A percentile compares a stretch with the other conserved stretches of the same genome.
Evolutionary conservation across 176 grass and related monocot genomes (phyloP).

Genomic region (Olyra latifolia): DNA sequence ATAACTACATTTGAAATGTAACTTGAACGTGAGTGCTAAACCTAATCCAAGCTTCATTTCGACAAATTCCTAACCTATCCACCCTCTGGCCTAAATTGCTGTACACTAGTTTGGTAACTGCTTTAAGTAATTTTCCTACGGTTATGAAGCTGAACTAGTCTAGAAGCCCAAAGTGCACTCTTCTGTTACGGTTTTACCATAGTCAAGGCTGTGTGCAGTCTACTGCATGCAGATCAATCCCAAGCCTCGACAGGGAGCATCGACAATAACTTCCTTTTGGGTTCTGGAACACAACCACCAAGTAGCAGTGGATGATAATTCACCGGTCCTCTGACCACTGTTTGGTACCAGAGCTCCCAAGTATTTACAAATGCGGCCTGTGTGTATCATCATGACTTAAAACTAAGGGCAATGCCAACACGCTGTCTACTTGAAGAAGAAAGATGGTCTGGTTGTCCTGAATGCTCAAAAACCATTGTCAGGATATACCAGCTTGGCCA

Average conservation of each 20-base stretch:
- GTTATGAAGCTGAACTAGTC: constrained; percentile 23
- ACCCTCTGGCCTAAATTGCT: constrained; percentile 21
- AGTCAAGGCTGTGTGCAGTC: neutral
- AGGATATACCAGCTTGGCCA: constrained; percentile 42
- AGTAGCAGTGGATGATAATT: neutral
- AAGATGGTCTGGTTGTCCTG: constrained; percentile 3
- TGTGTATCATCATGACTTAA: constrained; percentile 20
- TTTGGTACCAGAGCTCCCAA: constrained; percentile 2
- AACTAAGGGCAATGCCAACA: neutral
- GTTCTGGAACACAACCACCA: constrained; percentile 2
- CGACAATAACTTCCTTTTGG: neutral
- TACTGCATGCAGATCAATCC: neutral
- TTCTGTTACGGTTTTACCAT: constrained; percentile 3
- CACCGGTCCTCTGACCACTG: neutral
- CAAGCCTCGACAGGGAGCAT: constrained; percentile 1
- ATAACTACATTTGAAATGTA: constrained; percentile 14
- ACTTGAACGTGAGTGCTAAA: constrained; percentile 30
- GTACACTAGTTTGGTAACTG: constrained; percentile 40
- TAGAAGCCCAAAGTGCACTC: constrained; percentile 16
- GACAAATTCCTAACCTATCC: constrained; percentile 32
- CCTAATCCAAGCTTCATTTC: constrained; percentile 41
- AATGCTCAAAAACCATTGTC: constrained; percentile 23
- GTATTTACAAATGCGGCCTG: constrained; percentile 36
- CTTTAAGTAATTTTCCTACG: constrained; percentile 13
- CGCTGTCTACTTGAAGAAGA: constrained; percentile 18